Base-by-base conservation (phyloP, 163 green algal genomes). In the Scenedesmus sp. region DNA sequence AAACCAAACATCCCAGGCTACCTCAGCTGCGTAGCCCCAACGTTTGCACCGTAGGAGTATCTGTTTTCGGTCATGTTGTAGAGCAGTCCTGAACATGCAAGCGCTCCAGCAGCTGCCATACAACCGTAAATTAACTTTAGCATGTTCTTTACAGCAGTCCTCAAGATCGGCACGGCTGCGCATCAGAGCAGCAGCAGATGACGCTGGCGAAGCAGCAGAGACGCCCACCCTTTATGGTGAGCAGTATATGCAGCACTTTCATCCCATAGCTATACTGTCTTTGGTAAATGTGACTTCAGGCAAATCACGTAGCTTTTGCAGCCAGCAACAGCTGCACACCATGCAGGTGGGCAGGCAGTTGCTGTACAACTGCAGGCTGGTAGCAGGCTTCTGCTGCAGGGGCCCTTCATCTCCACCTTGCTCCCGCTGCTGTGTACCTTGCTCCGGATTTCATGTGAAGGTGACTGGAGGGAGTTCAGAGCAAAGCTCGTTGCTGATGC, bases 391-490 rank as follows among this genome's bases (percentile, higher is more conserved):
- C 56, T 70, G 56, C 22, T 40, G 30, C n/a, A 15, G 26, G 35
- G 10, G 15, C 13, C 1, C 35, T 0, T 46, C 12, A 30, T 37
- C 33, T 35, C 35, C 37, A 44, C 51, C 35, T 37, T 82, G 73
- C 26, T 43, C 26, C 68, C 46, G 6, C 6, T 61, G 13, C 56
- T 70, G 35, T 37, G 10, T 44, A 12, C 13, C 24, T 46, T 26
- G 35, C 35, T 46, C 4, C 72, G 46, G 72, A 3, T 73, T 7
- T 76, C 7, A 16, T 76, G 30, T 76, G 65, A 26, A 51, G 78
- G 78, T 2, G 78, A 90, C 35, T 90, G 85, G 85, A 51, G 85
- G 24, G 85, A 84, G 35, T 84, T 90, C 6, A 51, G 85, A 18
- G 85, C 85, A 20, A 90, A 90, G 33, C n/a, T 90, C 12, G 43